Evolutionary conservation across 2,329 filamentous ascomycete genomes (phyloP), one percentile per base, ranked within the genome.

Genomic region (Sarocladium strictum): DNA sequence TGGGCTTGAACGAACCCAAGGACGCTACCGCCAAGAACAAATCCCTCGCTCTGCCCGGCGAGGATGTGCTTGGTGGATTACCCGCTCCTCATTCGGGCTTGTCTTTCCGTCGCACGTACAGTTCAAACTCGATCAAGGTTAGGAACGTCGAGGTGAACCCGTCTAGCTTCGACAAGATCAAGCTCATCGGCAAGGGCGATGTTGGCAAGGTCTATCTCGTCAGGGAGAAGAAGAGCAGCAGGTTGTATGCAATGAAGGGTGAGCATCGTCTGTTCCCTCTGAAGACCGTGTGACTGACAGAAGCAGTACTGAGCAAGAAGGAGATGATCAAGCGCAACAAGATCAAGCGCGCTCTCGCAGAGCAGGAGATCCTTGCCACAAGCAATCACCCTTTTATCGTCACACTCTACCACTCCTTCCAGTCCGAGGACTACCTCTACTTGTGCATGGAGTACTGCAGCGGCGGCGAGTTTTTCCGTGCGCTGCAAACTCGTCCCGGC

Each of bases 241-340:
- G 94, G 61, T 75, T 99, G 53, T 99, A 97, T 73, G 94, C 94
- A 54, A 99, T 99, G 94, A 99, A 99, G 75, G 93, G 93, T 97
- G 70, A 62, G 78, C 6, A 69, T 54, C 7, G 21, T n/a, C n/a
- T n/a, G n/a, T n/a, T n/a, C n/a, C n/a, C n/a, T n/a, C n/a, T n/a
- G n/a, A n/a, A n/a, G n/a, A n/a, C n/a, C n/a, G n/a, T n/a, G n/a
- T 38, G 23, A 21, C 72, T 79, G 63, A 80, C 69, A 54, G 41
- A 53, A 53, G 15, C 67, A 97, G 94, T 99, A 5, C 70, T 99
- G 71, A 97, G 92, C 80, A 99, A 99, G 75, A 97, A 97, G 78
- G 94, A 99, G 72, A 99, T 99, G 94, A 99, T 99, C 73, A 99
- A 99, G 77, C 88, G 94, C 56, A 99, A 99, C 79, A 99, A 99